Evolutionary conservation across 768 basidiomycete species (phyloP), one percentile per base, ranked within the genome.

Genomic region (Chalciporus chontae): DNA sequence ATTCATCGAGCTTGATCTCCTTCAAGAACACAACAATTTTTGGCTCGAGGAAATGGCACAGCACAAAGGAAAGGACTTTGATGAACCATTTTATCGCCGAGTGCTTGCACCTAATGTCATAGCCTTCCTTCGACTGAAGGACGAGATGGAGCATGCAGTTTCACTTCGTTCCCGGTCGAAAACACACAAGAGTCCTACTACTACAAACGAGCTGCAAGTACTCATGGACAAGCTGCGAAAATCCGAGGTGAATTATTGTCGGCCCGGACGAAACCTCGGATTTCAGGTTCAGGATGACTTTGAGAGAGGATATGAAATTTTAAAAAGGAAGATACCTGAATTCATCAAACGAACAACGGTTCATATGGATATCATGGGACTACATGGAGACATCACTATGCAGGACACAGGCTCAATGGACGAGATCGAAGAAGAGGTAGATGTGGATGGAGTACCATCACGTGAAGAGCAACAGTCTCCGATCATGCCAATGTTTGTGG

Each of bases 21-120:
- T 69, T 24, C 71, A 70, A 40, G 68, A 72, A 46, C 69, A 71
- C 40, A 26, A 64, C 38, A 72, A 71, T 48, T 70, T 57, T 43
- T 68, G 65, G 63, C 61, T 66, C 6, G 19, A 47, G 39, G 38
- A 38, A 18, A 47, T 47, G 46, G 34, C n/a, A 17, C 34, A 36
- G n/a, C 34, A 36, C 34, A 36, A 36, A 36, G 34, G 34, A 36
- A 13, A 36, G n/a, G 34, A 36, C 14, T 36, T 36, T 36, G 34
- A 36, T 17, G 34, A 36, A 36, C 34, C 34, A 14, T 36, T 36
- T 36, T 36, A 36, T 36, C 34, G 34, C 34, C 34, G 11, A 11
- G 34, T 36, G 2, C 34, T 36, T 36, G 34, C 34, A 36, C 34
- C 34, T 17, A 36, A 36, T 17, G 34, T 36, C 34, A 36, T 36